phyloP scores from a whole-genome alignment of 768 basidiomycete species.

The Auricularia sp. region DNA sequence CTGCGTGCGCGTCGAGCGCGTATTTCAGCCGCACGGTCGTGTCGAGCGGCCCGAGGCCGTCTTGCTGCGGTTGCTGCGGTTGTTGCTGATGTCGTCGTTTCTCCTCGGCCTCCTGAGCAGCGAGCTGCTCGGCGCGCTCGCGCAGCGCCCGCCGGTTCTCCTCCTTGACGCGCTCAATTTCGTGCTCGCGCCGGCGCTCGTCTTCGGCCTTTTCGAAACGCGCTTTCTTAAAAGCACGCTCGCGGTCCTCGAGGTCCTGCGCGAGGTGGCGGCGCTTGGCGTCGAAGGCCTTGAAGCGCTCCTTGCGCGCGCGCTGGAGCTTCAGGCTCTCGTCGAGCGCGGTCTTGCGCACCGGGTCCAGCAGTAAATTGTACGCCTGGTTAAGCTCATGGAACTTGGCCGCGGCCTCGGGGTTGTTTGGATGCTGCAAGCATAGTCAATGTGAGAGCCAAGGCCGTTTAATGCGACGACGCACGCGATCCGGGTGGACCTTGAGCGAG shows the following conservation, averaged over 20 bases:
- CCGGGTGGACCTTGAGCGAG: slow-evolving; percentile 81
- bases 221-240: slow-evolving; percentile 68
- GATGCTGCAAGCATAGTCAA: slow-evolving; percentile 39
- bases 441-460: slow-evolving; percentile 3
- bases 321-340: slow-evolving; percentile 75
- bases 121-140: slow-evolving; percentile 47
- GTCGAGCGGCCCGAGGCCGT: slow-evolving; percentile 46
- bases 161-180: slow-evolving; percentile 66
- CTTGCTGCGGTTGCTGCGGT: slow-evolving; percentile 5
- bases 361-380: slow-evolving; percentile 67
- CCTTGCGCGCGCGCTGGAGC: slow-evolving; percentile 53
- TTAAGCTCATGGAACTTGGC: slow-evolving; percentile 80
- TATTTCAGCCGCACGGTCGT: slow-evolving; percentile 72
- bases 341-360: slow-evolving; percentile 68
- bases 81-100: slow-evolving; percentile 13
- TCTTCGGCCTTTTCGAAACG: slow-evolving; percentile 47
- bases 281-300: slow-evolving; percentile 61
- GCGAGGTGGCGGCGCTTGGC: slow-evolving; percentile 63
- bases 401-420: slow-evolving; percentile 73
- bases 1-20: slow-evolving; percentile 43
- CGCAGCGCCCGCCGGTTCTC: slow-evolving; percentile 60
- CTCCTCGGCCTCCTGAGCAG: slow-evolving; percentile 32
- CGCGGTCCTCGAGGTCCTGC: slow-evolving; percentile 70
- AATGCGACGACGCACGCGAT: slow-evolving; percentile 44
- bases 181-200: slow-evolving; percentile 40